Percentiles rank a stretch among this genome's conserved stretches.
Evolutionary conservation across 768 basidiomycete genomes (phyloP).

Genomic region (Boletus bicolor): DNA sequence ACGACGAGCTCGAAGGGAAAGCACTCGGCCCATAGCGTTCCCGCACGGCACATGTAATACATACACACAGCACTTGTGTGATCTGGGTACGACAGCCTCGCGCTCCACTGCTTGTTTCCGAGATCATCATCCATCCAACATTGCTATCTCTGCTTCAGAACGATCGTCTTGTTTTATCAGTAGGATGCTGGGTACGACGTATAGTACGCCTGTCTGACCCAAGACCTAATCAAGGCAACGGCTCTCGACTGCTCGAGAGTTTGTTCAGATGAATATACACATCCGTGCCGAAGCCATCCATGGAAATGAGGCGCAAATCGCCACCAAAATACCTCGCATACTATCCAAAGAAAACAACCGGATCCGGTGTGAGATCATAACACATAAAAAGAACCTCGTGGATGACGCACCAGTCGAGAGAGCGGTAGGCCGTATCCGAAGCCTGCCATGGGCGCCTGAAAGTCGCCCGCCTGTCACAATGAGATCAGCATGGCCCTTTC

Average conservation of each 20-base stretch:
- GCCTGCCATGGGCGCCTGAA: constrained; percentile 97
- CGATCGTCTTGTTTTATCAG: neutral
- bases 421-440: constrained; percentile 93
- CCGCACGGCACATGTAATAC: neutral
- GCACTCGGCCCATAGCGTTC: neutral
- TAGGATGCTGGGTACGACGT: neutral
- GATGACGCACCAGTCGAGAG: constrained; percentile 69
- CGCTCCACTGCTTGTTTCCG: neutral
- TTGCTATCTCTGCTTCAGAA: neutral
- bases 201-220: neutral
- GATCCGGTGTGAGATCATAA: neutral
- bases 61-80: neutral
- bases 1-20: neutral
- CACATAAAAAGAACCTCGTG: neutral
- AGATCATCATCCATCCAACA: neutral
- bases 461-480: constrained; percentile 64
- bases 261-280: constrained; percentile 89
- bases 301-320: constrained; percentile 87
- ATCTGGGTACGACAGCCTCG: neutral
- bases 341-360: constrained; percentile 31
- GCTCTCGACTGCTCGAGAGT: constrained; percentile 80
- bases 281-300: constrained; percentile 95
- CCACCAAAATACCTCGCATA: constrained; percentile 95
- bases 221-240: constrained; percentile 43
- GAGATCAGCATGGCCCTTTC: neutral